phyloP scores from a whole-genome alignment of 345 rosid species.

The Camelina hispida region DNA sequence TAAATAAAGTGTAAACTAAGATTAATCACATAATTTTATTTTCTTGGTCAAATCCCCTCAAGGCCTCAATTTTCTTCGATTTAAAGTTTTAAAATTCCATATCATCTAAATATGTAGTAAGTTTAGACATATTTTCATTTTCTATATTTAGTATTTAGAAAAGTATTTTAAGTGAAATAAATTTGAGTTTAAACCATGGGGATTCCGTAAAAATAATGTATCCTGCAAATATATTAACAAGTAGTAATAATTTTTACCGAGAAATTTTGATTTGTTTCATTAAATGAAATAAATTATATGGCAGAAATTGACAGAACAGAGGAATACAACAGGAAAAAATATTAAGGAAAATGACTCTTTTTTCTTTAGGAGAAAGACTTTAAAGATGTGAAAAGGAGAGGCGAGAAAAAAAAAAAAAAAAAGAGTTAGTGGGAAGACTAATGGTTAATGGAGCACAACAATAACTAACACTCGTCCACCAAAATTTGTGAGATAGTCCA shows the following conservation, averaged over 20 bases:
- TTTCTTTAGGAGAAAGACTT: background rate
- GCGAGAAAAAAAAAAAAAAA: conserved; percentile 4
- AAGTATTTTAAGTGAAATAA: background rate
- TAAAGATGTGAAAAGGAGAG: conserved; percentile 26
- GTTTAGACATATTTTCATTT: background rate
- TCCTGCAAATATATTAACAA: background rate
- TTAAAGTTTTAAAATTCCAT: background rate
- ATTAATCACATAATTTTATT: too few species aligned
- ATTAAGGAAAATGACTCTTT: conserved; percentile 2
- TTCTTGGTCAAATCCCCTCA: too few species aligned
- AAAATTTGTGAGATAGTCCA: conserved; percentile 28
- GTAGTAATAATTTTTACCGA: background rate
- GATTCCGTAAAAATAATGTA: background rate
- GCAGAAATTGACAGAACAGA: background rate
- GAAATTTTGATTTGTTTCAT: background rate
- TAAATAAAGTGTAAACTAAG: too few species aligned
- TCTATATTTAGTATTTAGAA: background rate
- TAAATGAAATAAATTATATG: conserved; percentile 2
- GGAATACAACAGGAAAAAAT: background rate
- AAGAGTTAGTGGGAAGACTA: conserved; percentile 37
- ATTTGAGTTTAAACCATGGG: background rate
- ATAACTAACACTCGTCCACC: conserved; percentile 34
- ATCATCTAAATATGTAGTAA: background rate
- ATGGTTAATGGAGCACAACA: conserved; percentile 28
- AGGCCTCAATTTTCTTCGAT: background rate